phyloP scores from a whole-genome alignment of 2,329 filamentous ascomycete species.

The Annulohypoxylon truncatum region DNA sequence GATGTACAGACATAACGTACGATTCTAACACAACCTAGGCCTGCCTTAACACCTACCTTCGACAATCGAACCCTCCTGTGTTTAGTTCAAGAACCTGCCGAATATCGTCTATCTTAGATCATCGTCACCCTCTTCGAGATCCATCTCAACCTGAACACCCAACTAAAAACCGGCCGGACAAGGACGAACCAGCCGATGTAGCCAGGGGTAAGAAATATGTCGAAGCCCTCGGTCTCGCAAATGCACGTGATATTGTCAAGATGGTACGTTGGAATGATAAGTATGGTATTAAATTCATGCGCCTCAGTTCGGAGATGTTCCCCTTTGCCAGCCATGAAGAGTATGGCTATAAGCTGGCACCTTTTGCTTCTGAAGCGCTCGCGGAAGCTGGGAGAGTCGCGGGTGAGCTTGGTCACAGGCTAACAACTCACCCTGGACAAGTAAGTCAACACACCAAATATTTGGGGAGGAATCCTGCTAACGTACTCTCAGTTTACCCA shows the following conservation, averaged over 20 bases:
- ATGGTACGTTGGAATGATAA: conserved; percentile 93
- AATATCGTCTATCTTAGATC: conserved; percentile 89
- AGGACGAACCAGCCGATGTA: conserved; percentile 72
- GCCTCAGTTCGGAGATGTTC: conserved; percentile 95
- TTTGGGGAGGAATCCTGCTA: background rate
- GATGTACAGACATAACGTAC: conserved; percentile 16
- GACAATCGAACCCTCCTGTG: conserved; percentile 81
- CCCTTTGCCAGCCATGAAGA: conserved; percentile 91
- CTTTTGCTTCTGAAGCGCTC: conserved; percentile 83
- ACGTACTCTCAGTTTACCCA: conserved; percentile 76
- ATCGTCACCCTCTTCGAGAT: conserved; percentile 83
- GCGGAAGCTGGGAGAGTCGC: conserved; percentile 81
- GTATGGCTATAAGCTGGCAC: conserved; percentile 85
- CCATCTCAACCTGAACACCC: conserved; percentile 81
- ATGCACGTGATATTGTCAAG: conserved; percentile 84
- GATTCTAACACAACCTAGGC: conserved; percentile 62
- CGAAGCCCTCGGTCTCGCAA: conserved; percentile 80
- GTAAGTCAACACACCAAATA: conserved; percentile 46
- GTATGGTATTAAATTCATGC: conserved; percentile 92
- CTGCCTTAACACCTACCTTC: conserved; percentile 91
- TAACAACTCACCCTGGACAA: conserved; percentile 91
- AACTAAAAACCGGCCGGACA: conserved; percentile 88
- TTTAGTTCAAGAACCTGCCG: conserved; percentile 93
- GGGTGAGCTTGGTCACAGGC: conserved; percentile 80
- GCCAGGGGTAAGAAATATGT: conserved; percentile 78